phyloP scores from a whole-genome alignment of 2,329 filamentous ascomycete species.

The Passalora sequoiae region DNA sequence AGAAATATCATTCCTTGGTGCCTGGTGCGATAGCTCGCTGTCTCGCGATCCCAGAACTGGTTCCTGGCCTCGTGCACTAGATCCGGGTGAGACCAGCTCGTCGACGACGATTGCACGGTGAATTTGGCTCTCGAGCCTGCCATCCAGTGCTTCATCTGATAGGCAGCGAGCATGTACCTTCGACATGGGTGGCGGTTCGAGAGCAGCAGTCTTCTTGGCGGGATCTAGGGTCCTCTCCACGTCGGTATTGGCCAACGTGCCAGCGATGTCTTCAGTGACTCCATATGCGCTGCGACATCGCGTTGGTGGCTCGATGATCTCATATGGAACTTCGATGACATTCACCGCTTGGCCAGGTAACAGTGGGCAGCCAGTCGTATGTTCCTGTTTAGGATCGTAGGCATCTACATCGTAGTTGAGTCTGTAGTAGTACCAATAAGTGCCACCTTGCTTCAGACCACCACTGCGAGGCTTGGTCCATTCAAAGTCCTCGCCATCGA shows the following conservation, averaged over 20 bases:
- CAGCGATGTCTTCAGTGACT: slow-evolving; percentile 20
- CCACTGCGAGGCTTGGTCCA: slow-evolving; percentile 60
- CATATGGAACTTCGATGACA: slow-evolving; percentile 71
- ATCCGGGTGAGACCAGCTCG: slow-evolving; percentile 12
- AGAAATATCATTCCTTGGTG: slow-evolving; percentile 6
- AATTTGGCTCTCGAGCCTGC: slow-evolving; percentile 20
- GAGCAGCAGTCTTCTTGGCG: slow-evolving; percentile 22
- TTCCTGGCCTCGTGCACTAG: slow-evolving; percentile 9
- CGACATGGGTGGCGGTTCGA: slow-evolving; percentile 29
- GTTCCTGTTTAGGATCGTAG: slow-evolving; percentile 66
- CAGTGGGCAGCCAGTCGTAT: slow-evolving; percentile 75
- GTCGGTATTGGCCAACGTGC: slow-evolving; percentile 17
- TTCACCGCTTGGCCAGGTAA: slow-evolving; percentile 86
- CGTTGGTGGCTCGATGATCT: slow-evolving; percentile 38
- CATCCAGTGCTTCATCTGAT: slow-evolving; percentile 29
- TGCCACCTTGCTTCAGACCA: slow-evolving; percentile 84
- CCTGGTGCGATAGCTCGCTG: slow-evolving; percentile 4
- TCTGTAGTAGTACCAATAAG: slow-evolving; percentile 96
- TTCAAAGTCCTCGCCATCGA: slow-evolving; percentile 60
- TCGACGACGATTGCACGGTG: slow-evolving; percentile 10
- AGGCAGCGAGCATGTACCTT: slow-evolving; percentile 29
- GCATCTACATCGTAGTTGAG: slow-evolving; percentile 72
- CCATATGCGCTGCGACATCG: slow-evolving; percentile 30
- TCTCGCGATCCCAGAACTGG: slow-evolving; percentile 8
- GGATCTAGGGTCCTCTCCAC: slow-evolving; percentile 28